A percentile compares a stretch with the other conserved stretches of the same genome.
Evolutionary conservation across 2,329 filamentous ascomycete genomes (phyloP).

Genomic region (Huntiella moniliformis): DNA sequence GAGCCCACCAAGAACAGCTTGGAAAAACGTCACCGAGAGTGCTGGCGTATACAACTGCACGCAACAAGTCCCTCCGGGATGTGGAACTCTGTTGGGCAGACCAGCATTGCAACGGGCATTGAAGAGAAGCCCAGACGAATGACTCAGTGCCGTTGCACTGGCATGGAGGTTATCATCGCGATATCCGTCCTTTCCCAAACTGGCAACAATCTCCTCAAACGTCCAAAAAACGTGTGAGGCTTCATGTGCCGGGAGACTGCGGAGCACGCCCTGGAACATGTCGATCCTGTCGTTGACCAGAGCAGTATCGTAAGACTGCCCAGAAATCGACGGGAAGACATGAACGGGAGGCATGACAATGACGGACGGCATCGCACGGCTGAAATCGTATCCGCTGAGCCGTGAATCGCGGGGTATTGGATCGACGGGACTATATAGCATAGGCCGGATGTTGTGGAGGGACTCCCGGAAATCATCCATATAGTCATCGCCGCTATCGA

Average conservation of each 20-base stretch:
- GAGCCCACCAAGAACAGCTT: too few relatives aligned
- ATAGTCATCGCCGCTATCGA: constrained; percentile 27
- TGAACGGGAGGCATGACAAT: constrained; percentile 25
- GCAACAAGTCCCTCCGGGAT: too few relatives aligned
- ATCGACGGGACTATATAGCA: constrained; percentile 14
- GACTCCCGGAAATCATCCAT: constrained; percentile 26
- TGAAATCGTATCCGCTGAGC: constrained; percentile 9
- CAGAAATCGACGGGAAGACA: constrained; percentile 26
- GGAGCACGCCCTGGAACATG: constrained; percentile 33
- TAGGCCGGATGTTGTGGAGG: constrained; percentile 26
- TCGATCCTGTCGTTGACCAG: constrained; percentile 33
- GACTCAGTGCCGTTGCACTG: constrained; percentile 22
- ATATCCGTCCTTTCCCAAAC: constrained; percentile 16
- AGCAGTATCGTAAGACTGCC: constrained; percentile 27
- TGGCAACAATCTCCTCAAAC: constrained; percentile 30
- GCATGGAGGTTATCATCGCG: constrained; percentile 28
- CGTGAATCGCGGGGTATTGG: neutral
- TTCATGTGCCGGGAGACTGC: constrained; percentile 22
- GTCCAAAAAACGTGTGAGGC: constrained; percentile 29
- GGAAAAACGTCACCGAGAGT: too few relatives aligned
- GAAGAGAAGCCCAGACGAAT: constrained; percentile 30
- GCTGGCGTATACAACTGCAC: too few relatives aligned
- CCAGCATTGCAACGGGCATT: constrained; percentile 33
- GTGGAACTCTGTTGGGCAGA: constrained; percentile 9
- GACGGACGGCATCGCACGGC: constrained; percentile 13